phyloP scores from a whole-genome alignment of 208 protist species.

The Leishmania amazonensis region DNA sequence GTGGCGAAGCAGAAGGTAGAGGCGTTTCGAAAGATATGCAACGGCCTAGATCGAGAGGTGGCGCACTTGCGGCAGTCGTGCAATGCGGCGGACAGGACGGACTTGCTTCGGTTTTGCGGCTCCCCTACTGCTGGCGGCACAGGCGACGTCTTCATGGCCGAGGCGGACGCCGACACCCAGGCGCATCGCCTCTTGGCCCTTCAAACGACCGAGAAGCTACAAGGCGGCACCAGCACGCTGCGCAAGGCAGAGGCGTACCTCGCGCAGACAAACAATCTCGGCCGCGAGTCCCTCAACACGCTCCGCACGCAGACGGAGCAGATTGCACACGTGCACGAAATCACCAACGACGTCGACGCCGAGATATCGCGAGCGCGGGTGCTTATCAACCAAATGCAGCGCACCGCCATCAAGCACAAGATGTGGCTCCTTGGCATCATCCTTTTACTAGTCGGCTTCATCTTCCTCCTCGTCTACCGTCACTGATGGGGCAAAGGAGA shows the following conservation, averaged over 20 bases:
- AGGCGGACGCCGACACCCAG: constrained; percentile 47
- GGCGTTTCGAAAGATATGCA: constrained; percentile 34
- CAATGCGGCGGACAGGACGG: constrained; percentile 52
- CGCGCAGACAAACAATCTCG: constrained; percentile 46
- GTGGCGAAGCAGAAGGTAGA: constrained; percentile 47
- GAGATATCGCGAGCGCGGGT: constrained; percentile 58
- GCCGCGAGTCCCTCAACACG: constrained; percentile 40
- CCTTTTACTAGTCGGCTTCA: constrained; percentile 39
- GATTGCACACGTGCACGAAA: constrained; percentile 55
- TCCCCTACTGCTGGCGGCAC: constrained; percentile 4
- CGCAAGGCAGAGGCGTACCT: constrained; percentile 65
- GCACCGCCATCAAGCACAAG: constrained; percentile 66
- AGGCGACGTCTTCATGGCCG: constrained; percentile 19
- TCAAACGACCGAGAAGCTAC: constrained; percentile 59
- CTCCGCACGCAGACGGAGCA: constrained; percentile 71
- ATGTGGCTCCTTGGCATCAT: constrained; percentile 54
- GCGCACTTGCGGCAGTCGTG: constrained; percentile 41
- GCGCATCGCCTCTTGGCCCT: constrained; percentile 45
- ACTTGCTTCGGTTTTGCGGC: constrained; percentile 49
- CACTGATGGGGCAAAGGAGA: constrained; percentile 8
- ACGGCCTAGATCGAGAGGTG: constrained; percentile 39
- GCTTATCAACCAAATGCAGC: constrained; percentile 73
- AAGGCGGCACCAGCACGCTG: constrained; percentile 57
- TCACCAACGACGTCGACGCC: constrained; percentile 56
- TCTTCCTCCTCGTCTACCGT: constrained; percentile 44